A percentile compares a stretch with the other conserved stretches of the same genome.
Conservation (phyloP, 805 yeast genomes). For the Ogataea ramenticola region DNA sequence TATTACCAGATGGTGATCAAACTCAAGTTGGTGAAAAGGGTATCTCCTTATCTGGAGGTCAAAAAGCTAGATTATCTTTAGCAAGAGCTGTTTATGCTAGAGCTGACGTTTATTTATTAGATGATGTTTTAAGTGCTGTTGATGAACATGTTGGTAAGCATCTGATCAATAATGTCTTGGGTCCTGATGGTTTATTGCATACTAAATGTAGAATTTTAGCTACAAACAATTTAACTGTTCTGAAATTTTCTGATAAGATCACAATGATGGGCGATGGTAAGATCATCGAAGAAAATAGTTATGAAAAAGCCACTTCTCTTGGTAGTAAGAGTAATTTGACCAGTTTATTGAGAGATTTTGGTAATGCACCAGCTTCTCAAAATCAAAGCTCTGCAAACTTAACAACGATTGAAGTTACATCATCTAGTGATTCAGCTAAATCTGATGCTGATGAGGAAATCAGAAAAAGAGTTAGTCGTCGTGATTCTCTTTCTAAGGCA, state of each 20-base stretch:
- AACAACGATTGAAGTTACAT: conserved; percentile 10
- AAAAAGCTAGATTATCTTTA: conserved; percentile 84
- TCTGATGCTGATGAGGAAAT: conserved; percentile 21
- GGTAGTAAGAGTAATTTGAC: conserved; percentile 41
- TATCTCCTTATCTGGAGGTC: conserved; percentile 91
- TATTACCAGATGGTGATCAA: conserved; percentile 75
- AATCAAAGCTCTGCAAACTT: conserved; percentile 7
- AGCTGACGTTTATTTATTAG: conserved; percentile 81
- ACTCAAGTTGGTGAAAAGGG: conserved; percentile 96
- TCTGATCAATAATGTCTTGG: conserved; percentile 73
- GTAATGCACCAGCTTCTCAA: conserved; percentile 29
- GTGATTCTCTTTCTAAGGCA: conserved; percentile 51
- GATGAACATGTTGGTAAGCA: conserved; percentile 93
- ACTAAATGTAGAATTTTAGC: conserved; percentile 74
- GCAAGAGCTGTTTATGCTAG: conserved; percentile 93
- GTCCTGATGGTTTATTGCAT: conserved; percentile 69
- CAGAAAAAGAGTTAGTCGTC: conserved; percentile 24
- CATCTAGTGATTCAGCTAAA: conserved; percentile 11
- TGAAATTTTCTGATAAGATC: conserved; percentile 66
- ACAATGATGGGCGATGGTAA: conserved; percentile 65
- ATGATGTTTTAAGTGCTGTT: conserved; percentile 90
- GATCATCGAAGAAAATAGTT: conserved; percentile 60
- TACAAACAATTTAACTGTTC: conserved; percentile 79
- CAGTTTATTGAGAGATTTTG: conserved; percentile 55
- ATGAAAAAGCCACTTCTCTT: conserved; percentile 27